Evolutionary conservation across 495 filamentous ascomycete species (phyloP).

Genomic region (Xylaria telfairii): DNA sequence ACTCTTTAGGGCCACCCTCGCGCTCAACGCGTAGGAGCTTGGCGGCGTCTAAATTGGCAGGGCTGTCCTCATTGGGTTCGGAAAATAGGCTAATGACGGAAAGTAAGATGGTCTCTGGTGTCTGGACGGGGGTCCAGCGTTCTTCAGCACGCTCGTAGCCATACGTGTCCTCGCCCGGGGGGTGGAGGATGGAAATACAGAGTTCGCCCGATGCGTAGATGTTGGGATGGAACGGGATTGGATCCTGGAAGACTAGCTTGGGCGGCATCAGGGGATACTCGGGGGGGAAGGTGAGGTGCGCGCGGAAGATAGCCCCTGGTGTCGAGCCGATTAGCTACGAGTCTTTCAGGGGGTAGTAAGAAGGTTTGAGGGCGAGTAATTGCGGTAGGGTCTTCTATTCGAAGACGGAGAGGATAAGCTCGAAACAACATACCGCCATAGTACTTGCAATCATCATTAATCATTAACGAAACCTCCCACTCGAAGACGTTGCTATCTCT

Average conservation of each 20-base stretch:
- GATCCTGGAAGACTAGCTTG: slow-evolving; percentile 85
- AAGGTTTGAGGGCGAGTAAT: neutral
- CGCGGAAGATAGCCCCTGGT: slow-evolving; percentile 86
- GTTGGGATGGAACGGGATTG: slow-evolving; percentile 92
- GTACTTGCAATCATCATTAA: slow-evolving; percentile 92
- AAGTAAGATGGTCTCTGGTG: slow-evolving; percentile 91
- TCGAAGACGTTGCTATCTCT: slow-evolving; percentile 90
- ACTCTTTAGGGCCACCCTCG: slow-evolving; percentile 66
- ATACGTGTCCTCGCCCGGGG: slow-evolving; percentile 93
- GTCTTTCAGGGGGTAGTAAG: neutral
- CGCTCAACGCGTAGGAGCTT: slow-evolving; percentile 83
- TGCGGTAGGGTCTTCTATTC: neutral
- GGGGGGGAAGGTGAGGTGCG: slow-evolving; percentile 75
- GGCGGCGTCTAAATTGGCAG: slow-evolving; percentile 93
- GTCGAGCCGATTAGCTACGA: no score
- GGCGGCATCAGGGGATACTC: slow-evolving; percentile 91
- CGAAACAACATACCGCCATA: slow-evolving; percentile 70
- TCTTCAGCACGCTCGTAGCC: slow-evolving; percentile 93
- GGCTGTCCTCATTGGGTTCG: slow-evolving; percentile 92
- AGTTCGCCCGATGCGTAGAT: slow-evolving; percentile 90
- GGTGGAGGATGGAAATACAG: slow-evolving; percentile 97
- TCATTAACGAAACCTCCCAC: slow-evolving; percentile 99
- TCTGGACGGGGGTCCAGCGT: slow-evolving; percentile 96
- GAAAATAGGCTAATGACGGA: slow-evolving; percentile 93
- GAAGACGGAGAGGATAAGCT: neutral